Base-by-base conservation (phyloP, 441 rosid genomes). In the Breynia disticha region DNA sequence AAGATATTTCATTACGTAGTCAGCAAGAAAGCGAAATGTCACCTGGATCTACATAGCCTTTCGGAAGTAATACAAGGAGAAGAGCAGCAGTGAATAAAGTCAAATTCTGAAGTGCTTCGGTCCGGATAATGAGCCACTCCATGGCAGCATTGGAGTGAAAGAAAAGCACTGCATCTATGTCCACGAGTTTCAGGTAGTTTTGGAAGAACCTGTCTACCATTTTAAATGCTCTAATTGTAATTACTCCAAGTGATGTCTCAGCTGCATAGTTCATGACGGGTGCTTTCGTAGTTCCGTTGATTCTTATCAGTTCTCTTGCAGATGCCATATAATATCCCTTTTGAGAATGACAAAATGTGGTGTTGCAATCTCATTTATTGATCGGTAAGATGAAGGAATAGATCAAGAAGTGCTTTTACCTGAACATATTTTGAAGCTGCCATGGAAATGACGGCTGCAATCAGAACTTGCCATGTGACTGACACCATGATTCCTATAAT, bases 211-310 rank as follows among this genome's bases (percentile, higher is more conserved):
- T 77, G 16, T 88, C 87, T 20, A 18, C 72, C 55, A 71, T 70
- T 66, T 81, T 70, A 49, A 88, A 91, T 50, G 95, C 89, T 79
- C 96, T 77, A 52, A 91, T 81, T 22, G 98, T 88, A 56, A 80
- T 70, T 21, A 74, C 90, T 43, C 94, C 95, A 9, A 68, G 87
- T 38, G 90, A 78, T 48, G 98, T 85, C 76, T 91, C 95, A 1
- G 95, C 73, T 42, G 88, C 86, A 66, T 71, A 78, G 60, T 81
- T 91, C 93, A 83, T 78, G 4, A 91, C 80, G 3, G 98, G 96
- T 46, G 97, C 93, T 67, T 85, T 87, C 15, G 95, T 91, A 13
- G 96, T 91, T 61, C 96, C 95, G 8, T 85, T 91, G 62, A 90
- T 87, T 62, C 98, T 68, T 44, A 82, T 80, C 41, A 87, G 72